Base-by-base conservation (phyloP, 371 early-diverging fungal species). In the Choanephora cucurbitarum region DNA sequence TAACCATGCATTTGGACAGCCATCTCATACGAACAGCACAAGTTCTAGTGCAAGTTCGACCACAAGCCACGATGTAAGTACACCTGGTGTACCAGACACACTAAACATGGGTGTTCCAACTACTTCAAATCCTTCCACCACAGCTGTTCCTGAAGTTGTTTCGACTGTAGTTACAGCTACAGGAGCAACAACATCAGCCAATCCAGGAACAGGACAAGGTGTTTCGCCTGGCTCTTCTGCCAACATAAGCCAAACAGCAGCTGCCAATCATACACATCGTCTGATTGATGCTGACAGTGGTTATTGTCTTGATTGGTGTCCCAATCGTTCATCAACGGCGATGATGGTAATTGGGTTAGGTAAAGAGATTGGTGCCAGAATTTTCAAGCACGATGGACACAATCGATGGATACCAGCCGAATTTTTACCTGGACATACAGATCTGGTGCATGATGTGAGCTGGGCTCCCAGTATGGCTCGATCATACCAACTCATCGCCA, bases 271-370 rank as follows among this genome's bases (percentile, higher is more conserved):
- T 51, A 52, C 49, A 2, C 72, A 64, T 59, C 55, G 59, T 7
- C 66, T 70, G 15, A 71, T 75, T 31, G 86, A 84, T 52, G 80
- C 76, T 0, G 84, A 83, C 45, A 85, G 85, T 48, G 79, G 80
- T 7, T 88, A 83, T 54, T 91, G 92, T 57, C 58, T 97, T 40
- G 85, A 91, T 9, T 97, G 97, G 97, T 94, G 93, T 72, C 91
- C 91, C 5, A 87, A 92, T 28, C 81, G 90, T 32, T 88, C 89
- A 44, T 69, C 83, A 0, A 77, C 89, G 1, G 83, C 87, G 46
- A 91, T 91, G 91, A 84, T 96, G 66, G 95, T 84, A 0, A 88
- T 94, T 15, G 96, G 94, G 0, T 84, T 93, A 52, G 95, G 95
- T 32, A 86, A 85, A 58, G 90, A 91, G 31, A 89, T 86, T 63